phyloP scores from a whole-genome alignment of 805 yeast genomes.

The Kodamaea lidongshanica region DNA sequence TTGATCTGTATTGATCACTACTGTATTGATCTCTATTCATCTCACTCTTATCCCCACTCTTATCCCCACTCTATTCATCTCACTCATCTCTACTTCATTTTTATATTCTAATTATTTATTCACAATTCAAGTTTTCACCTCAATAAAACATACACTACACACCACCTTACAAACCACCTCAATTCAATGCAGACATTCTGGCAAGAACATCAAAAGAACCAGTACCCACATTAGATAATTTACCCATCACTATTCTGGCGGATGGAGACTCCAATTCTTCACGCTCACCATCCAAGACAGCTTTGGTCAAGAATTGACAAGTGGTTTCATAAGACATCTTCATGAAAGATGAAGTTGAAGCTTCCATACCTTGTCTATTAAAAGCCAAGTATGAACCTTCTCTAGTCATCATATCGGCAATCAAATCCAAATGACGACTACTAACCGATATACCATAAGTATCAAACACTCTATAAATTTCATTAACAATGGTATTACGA shows the following conservation, averaged over 20 bases:
- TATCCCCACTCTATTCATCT: too few species aligned
- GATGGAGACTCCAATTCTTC: conserved; percentile 89
- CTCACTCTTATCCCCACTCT: too few species aligned
- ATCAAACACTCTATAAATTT: conserved; percentile 91
- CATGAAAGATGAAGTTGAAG: conserved; percentile 92
- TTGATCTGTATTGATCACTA: too few species aligned
- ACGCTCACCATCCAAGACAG: conserved; percentile 85
- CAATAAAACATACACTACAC: too few species aligned
- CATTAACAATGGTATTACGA: conserved; percentile 92
- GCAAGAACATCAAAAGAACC: conserved; percentile 85
- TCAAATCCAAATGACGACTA: conserved; percentile 87
- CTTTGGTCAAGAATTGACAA: conserved; percentile 93
- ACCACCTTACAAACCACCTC: too few species aligned
- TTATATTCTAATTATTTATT: too few species aligned
- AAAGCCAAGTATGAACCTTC: conserved; percentile 96
- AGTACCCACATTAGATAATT: conserved; percentile 86
- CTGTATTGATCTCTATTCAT: too few species aligned
- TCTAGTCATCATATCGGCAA: conserved; percentile 99
- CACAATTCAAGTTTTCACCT: too few species aligned
- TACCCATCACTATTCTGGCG: conserved; percentile 89
- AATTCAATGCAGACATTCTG: too few species aligned
- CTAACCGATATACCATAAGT: conserved; percentile 94
- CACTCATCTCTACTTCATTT: too few species aligned
- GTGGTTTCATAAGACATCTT: conserved; percentile 99
- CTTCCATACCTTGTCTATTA: conserved; percentile 97